Base-by-base conservation (phyloP, 164 flowering plant species). In the Euptelea pleiosperma region DNA sequence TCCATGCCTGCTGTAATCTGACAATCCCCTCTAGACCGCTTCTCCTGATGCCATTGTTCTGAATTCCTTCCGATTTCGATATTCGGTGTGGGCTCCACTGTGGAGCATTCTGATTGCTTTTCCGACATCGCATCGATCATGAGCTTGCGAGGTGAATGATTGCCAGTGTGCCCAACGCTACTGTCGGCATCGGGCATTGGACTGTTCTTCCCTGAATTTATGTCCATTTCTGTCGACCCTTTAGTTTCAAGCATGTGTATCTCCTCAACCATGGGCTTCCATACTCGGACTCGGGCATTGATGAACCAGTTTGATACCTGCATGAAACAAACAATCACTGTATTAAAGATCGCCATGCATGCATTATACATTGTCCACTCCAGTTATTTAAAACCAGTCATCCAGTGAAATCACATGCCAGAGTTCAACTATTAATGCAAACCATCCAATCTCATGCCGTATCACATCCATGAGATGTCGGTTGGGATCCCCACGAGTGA, bases 191-290 rank as follows among this genome's bases (percentile, higher is more conserved):
- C 33, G 19, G 52, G 24, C n/a, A 51, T 66, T 11, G 49, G 63
- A 41, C 65, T 70, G 28, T 29, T 52, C 42, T 55, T 72, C 34
- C 40, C 54, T 0, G 58, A 37, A 46, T 37, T 63, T 6, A 52
- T 68, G 52, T 71, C 62, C 31, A 49, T 29, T 43, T 70, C 82
- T 2, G 68, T 57, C 3, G 50, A 35, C n/a, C 73, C 77, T 55
- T 81, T 78, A 1, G 81, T 83, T 55, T 90, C 97, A 2, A 85
- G 87, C 83, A 65, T 76, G 79, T 90, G 95, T 58, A 90, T 83
- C 66, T 90, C 97, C 65, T 90, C 97, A 33, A 90, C 95, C 97
- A 90, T 90, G 12, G 97, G 97, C 70, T 90, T 90, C 97, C 97
- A 90, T 1, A 90, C 72, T 2, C 97, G 81, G 1, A 90, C 97